Evolutionary conservation across 1,139 yeast genomes (phyloP).

Genomic region (Suhomyces atakaporum): DNA sequence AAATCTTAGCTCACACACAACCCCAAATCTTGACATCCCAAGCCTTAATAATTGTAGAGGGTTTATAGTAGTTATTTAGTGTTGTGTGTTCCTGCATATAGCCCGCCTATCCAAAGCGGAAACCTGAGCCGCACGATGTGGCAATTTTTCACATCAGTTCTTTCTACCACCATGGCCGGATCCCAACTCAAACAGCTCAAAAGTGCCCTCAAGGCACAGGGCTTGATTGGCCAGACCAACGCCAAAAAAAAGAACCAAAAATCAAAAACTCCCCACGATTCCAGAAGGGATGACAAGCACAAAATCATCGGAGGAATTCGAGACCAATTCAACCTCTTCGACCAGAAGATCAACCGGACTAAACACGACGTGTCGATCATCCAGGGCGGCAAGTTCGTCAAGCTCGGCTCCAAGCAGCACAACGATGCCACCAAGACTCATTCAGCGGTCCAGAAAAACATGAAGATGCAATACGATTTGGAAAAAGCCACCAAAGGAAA

Average conservation of each 20-base stretch:
- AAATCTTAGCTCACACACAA: too few relatives aligned
- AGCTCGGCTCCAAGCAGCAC: constrained; percentile 55
- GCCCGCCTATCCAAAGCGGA: too few relatives aligned
- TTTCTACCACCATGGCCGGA: constrained; percentile 65
- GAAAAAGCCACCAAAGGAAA: constrained; percentile 63
- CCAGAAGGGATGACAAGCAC: constrained; percentile 66
- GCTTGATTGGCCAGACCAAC: constrained; percentile 81
- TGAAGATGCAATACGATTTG: constrained; percentile 68
- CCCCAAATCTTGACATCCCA: too few relatives aligned
- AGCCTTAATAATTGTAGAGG: too few relatives aligned
- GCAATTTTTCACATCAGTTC: background rate
- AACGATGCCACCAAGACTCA: constrained; percentile 52
- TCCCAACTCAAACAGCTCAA: constrained; percentile 85
- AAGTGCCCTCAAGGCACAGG: constrained; percentile 73
- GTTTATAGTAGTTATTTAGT: too few relatives aligned
- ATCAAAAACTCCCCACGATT: constrained; percentile 62
- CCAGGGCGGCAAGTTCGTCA: constrained; percentile 54
- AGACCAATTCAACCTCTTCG: constrained; percentile 87
- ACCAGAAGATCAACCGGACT: constrained; percentile 66
- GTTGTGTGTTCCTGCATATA: too few relatives aligned
- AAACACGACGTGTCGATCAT: constrained; percentile 66
- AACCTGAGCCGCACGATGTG: constrained; percentile 9
- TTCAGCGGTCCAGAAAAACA: constrained; percentile 74
- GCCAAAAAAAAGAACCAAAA: constrained; percentile 55
- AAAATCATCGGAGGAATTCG: constrained; percentile 63